A percentile compares a stretch with the other conserved stretches of the same genome.
These are phyloP conservation scores for Stephanodiscus triporus DNA, from an alignment of 108 stramenopile genomes.

Conservation along the genomic window DNA sequence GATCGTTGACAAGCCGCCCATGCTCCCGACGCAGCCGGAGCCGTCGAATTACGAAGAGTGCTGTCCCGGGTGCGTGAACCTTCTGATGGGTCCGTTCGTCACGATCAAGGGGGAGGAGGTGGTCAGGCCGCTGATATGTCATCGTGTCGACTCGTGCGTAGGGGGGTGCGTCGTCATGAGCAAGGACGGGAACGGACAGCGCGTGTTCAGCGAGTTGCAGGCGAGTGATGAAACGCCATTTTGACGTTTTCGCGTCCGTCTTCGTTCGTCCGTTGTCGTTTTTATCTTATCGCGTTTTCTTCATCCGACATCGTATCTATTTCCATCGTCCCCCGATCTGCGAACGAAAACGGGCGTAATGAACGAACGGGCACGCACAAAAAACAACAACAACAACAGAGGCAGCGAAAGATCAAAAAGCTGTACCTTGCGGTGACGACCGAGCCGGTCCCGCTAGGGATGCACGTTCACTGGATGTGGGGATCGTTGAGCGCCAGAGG, in stretches of 20 bases:
- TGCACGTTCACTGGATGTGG: conserved; percentile 95
- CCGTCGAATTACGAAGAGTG: conserved; percentile 86
- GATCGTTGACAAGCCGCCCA: conserved; percentile 90
- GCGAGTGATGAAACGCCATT: conserved; percentile 1
- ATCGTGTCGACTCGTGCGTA: conserved; percentile 87
- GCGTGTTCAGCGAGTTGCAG: conserved; percentile 73
- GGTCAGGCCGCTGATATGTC: conserved; percentile 74
- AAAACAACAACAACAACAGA: conserved; percentile 27
- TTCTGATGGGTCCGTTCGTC: conserved; percentile 74
- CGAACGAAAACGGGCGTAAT: neutral
- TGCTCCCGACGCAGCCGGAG: conserved; percentile 91
- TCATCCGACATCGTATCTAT: no score
- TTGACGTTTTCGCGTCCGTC: neutral
- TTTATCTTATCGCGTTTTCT: neutral
- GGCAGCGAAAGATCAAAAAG: conserved; percentile 84
- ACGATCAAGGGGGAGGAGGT: conserved; percentile 69
- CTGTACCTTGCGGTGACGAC: conserved; percentile 83
- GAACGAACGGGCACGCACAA: conserved; percentile 6
- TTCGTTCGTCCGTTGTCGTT: neutral
- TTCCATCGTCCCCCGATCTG: neutral
- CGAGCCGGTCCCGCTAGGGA: conserved; percentile 79
- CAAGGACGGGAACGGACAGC: conserved; percentile 86
- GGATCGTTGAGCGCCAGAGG: conserved; percentile 62
- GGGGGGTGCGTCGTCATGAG: conserved; percentile 89
- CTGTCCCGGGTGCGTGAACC: conserved; percentile 82